These are phyloP conservation scores for Lactarius pseudohatsudake DNA, from an alignment of 768 basidiomycete species.

Conservation along the genomic window DNA sequence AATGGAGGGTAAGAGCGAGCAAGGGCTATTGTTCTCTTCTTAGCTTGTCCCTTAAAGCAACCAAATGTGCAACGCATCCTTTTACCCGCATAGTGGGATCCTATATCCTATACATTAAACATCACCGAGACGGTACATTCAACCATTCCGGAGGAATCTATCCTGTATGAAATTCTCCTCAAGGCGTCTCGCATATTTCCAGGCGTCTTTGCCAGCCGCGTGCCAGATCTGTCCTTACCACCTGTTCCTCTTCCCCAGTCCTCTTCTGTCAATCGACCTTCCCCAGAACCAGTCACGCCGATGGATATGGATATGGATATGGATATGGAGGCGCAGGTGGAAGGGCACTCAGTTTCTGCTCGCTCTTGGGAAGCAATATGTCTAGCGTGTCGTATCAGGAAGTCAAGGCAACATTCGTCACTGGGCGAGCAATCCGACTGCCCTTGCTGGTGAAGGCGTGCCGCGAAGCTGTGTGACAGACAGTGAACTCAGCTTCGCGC, in stretches of 20 bases:
- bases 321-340: slow-evolving; percentile 59
- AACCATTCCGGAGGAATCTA: slow-evolving; percentile 61
- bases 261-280: slow-evolving; percentile 47
- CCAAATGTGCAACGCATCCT: no score
- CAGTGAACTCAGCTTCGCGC: slow-evolving; percentile 79
- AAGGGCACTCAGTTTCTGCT: slow-evolving; percentile 35
- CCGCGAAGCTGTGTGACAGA: slow-evolving; percentile 43
- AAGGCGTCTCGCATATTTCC: slow-evolving; percentile 51
- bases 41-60: background rate
- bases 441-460: slow-evolving; percentile 38
- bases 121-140: slow-evolving; percentile 37
- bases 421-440: slow-evolving; percentile 44
- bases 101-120: no score
- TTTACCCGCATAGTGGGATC: no score
- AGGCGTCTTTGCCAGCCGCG: slow-evolving; percentile 56
- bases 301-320: slow-evolving; percentile 65
- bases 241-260: slow-evolving; percentile 39
- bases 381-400: slow-evolving; percentile 37
- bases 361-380: slow-evolving; percentile 24
- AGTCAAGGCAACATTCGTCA: slow-evolving; percentile 56
- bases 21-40: background rate
- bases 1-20: background rate
- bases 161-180: slow-evolving; percentile 37
- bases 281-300: slow-evolving; percentile 57
- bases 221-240: slow-evolving; percentile 41